A percentile compares a stretch with the other conserved stretches of the same genome.
Conservation (phyloP, 2,329 filamentous ascomycete genomes). For the Botrytis medusae region DNA sequence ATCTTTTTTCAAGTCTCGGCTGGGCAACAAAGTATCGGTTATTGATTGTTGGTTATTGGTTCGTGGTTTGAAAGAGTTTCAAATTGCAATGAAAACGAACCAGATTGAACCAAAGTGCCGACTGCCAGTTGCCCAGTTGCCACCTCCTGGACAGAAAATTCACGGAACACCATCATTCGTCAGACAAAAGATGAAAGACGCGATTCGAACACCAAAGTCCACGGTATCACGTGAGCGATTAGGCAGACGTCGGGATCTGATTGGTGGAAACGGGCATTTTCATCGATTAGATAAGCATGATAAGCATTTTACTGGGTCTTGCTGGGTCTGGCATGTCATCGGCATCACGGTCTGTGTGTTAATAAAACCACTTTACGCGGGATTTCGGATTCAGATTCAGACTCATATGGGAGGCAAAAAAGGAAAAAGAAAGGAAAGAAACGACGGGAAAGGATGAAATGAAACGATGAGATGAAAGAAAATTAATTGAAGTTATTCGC, state of each 20-base stretch:
- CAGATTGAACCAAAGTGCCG: not conserved
- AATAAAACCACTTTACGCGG: not conserved
- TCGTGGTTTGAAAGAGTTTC: not conserved
- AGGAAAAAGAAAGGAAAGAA: not conserved
- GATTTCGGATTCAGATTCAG: not conserved
- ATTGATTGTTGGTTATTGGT: not conserved
- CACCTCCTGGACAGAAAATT: not conserved
- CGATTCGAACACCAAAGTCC: not conserved
- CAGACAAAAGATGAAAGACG: slow-evolving; percentile 8
- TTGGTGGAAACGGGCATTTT: not conserved
- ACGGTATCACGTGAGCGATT: not conserved
- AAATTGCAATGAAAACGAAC: not conserved
- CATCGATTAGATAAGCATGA: not conserved
- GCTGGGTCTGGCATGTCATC: not conserved
- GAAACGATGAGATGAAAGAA: not conserved
- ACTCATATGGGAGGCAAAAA: not conserved
- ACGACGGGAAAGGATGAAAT: not conserved
- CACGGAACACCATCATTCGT: not conserved
- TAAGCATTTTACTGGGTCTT: not conserved
- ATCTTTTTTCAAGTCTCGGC: not conserved
- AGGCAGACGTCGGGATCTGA: not conserved
- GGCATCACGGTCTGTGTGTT: not conserved
- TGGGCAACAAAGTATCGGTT: not conserved
- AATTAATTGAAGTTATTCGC: not conserved
- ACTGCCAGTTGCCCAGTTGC: not conserved